Evolutionary conservation across 441 rosid species (phyloP), one percentile per base, ranked within the genome.

Genomic region (Adansonia madagascariensis): DNA sequence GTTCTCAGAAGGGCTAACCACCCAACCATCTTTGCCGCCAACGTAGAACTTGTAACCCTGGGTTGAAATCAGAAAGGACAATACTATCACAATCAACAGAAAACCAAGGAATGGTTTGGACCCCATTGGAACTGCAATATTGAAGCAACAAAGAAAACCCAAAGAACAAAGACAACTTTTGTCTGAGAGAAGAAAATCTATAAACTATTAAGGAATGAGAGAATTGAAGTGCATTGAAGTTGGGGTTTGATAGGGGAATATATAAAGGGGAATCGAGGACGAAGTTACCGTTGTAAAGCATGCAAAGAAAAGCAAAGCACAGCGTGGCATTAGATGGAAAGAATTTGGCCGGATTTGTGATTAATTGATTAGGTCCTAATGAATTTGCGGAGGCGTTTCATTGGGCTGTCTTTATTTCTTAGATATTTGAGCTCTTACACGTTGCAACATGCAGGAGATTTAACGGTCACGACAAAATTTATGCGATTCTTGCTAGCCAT

Each of bases 11-110:
- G 98, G 96, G 4, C 80, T 77, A 10, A 80, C 72, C 71, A 89
- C 89, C 99, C 98, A 95, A 6, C 98, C 99, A 84, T 89, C 84
- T 79, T 68, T 84, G 60, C 98, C 97, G 77, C 99, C 99, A 79
- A 90, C 99, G 7, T 24, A 20, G 75, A 89, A 95, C 72, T 81
- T 82, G 46, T 85, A 76, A 62, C 85, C 92, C 53, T 82, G 75
- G 41, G 90, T 82, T 9, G 81, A 61, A 57, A 72, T 17, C 44
- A 52, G 24, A 4, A 78, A 75, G 50, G 67, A 81, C 59, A 73
- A 41, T 31, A 85, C 17, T 50, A 74, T 68, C 70, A 65, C 63
- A 50, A 79, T 67, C 63, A 75, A 79, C 61, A 20, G 10, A 22
- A 15, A 83, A 11, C 77, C 79, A 61, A 76, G 24, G 64, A 80